Evolutionary conservation across 495 filamentous ascomycete genomes (phyloP).

Genomic region (Aspergillus hancockii): DNA sequence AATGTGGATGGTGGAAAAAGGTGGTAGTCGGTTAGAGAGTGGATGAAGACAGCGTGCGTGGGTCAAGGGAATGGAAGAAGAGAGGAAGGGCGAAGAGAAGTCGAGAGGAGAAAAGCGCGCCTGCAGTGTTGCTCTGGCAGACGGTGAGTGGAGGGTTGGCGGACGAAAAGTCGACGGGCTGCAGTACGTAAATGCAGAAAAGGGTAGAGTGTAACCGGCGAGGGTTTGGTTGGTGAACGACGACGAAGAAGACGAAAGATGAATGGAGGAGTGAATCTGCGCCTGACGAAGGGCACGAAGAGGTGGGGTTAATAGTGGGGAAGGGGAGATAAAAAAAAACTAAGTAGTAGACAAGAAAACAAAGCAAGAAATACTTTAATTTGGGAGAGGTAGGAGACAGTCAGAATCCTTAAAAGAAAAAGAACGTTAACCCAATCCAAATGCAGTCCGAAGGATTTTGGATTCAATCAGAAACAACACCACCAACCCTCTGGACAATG

Average conservation of each 20-base stretch:
- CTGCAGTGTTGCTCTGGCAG: constrained; percentile 26
- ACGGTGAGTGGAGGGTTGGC: constrained; percentile 29
- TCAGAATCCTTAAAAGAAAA: neutral
- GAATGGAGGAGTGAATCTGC: constrained; percentile 11
- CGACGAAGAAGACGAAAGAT: neutral
- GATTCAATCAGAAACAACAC: neutral
- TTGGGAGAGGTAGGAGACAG: neutral
- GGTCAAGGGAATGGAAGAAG: constrained; percentile 16
- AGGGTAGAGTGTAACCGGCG: constrained; percentile 21
- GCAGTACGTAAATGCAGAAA: constrained; percentile 18
- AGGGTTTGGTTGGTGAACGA: constrained; percentile 12
- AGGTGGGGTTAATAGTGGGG: constrained; percentile 23
- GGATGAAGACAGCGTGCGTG: constrained; percentile 9
- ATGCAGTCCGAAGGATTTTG: neutral
- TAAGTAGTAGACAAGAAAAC: constrained; percentile 1
- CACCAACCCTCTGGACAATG: neutral
- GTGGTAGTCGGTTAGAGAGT: constrained; percentile 1
- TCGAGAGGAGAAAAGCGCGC: constrained; percentile 15
- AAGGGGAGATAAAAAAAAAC: constrained; percentile 13
- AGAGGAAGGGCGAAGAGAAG: constrained; percentile 10
- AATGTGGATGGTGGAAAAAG: neutral
- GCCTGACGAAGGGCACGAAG: constrained; percentile 17
- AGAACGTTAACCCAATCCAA: neutral
- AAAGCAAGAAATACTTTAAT: neutral
- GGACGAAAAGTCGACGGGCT: constrained; percentile 21